These are phyloP conservation scores for Thelonectria rubi DNA, from an alignment of 2,329 filamentous ascomycete species.

Conservation along the genomic window DNA sequence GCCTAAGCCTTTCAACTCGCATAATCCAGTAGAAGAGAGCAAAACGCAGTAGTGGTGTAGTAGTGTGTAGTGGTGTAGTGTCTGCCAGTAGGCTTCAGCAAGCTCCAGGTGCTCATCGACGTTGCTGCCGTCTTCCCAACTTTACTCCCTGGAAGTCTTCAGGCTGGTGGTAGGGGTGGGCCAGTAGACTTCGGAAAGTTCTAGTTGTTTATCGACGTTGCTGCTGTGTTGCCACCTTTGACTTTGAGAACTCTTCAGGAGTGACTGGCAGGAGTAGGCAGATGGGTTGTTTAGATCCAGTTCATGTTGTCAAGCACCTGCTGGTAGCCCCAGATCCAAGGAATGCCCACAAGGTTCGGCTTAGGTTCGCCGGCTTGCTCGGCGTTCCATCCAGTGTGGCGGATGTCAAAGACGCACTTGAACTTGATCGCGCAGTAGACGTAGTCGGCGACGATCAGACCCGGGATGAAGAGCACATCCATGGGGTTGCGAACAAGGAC, in stretches of 20 bases:
- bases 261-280: background rate
- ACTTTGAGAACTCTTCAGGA: background rate
- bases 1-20: no score
- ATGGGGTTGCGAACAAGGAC: background rate
- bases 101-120: no score
- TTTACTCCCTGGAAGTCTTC: no score
- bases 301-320: background rate
- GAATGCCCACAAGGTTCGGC: background rate
- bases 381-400: background rate
- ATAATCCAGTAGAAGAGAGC: no score
- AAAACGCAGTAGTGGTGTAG: no score
- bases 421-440: slow-evolving; percentile 21
- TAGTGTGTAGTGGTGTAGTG: no score
- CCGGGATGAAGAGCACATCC: background rate
- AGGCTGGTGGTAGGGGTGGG: no score
- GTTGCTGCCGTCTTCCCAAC: no score
- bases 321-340: slow-evolving; percentile 14
- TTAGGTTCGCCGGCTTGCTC: background rate
- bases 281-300: background rate
- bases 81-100: no score
- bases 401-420: slow-evolving; percentile 21
- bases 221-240: background rate
- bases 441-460: slow-evolving; percentile 10
- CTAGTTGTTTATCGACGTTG: background rate
- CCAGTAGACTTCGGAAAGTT: background rate